Evolutionary conservation across 176 grass and related monocot genomes (phyloP).

Genomic region (Carex pumila): DNA sequence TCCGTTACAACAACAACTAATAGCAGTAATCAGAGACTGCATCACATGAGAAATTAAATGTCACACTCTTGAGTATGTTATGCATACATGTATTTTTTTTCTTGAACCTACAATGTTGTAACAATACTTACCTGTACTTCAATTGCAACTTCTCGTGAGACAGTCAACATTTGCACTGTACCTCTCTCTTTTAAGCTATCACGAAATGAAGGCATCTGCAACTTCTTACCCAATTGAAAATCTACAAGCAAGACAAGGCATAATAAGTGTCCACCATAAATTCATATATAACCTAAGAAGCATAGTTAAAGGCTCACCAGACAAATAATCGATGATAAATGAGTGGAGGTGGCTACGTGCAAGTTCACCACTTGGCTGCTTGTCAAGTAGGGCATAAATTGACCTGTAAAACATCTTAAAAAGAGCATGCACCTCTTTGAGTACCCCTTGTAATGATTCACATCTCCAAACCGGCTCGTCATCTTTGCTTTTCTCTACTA

Average conservation of each 20-base stretch:
- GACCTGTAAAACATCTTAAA: conserved; percentile 79
- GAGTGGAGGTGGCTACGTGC: conserved; percentile 60
- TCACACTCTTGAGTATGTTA: neutral
- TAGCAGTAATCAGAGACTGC: conserved; percentile 73
- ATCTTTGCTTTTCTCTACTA: conserved; percentile 82
- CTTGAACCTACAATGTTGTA: neutral
- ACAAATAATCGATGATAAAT: conserved; percentile 91
- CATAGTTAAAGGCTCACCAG: conserved; percentile 42
- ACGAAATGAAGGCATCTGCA: conserved; percentile 80
- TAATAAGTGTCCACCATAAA: neutral
- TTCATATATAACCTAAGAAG: neutral
- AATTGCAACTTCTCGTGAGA: conserved; percentile 89
- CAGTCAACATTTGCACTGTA: conserved; percentile 89
- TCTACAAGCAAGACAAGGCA: conserved; percentile 37
- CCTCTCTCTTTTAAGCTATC: conserved; percentile 68
- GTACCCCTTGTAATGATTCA: conserved; percentile 54
- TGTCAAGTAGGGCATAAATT: conserved; percentile 71
- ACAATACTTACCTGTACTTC: conserved; percentile 73
- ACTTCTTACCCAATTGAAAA: conserved; percentile 68
- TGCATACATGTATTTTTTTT: neutral
- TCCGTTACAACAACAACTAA: conserved; percentile 64
- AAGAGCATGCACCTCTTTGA: conserved; percentile 84
- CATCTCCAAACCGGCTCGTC: conserved; percentile 57
- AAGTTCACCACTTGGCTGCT: conserved; percentile 79
- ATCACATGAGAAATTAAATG: conserved; percentile 28